A percentile compares a stretch with the other conserved stretches of the same genome.
These are phyloP conservation scores for Leccinum truebloodii DNA, from an alignment of 768 basidiomycete genomes.

Conservation along the genomic window DNA sequence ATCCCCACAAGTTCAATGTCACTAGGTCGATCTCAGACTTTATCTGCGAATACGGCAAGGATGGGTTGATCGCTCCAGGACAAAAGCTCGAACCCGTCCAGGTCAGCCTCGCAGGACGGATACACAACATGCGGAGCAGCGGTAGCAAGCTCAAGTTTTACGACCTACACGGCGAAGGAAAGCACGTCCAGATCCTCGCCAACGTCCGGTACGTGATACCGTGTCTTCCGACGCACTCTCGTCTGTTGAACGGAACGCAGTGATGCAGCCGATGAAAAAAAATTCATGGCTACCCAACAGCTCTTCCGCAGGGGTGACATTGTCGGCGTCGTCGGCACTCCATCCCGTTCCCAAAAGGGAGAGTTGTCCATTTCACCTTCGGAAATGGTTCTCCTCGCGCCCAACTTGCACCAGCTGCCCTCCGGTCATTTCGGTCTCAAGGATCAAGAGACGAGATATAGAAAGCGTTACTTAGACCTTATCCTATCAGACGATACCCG, in stretches of 20 bases:
- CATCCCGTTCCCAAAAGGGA: conserved; percentile 92
- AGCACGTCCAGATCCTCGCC: conserved; percentile 95
- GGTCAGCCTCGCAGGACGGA: conserved; percentile 83
- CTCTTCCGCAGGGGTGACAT: conserved; percentile 95
- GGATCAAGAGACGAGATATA: conserved; percentile 96
- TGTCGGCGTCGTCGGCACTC: conserved; percentile 87
- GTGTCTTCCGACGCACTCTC: neutral
- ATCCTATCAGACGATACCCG: conserved; percentile 92
- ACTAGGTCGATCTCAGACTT: conserved; percentile 71
- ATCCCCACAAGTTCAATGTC: conserved; percentile 99
- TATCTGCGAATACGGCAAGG: conserved; percentile 69
- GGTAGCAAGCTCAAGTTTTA: conserved; percentile 90
- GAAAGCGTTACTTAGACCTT: conserved; percentile 98
- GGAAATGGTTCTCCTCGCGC: conserved; percentile 84
- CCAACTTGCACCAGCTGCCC: conserved; percentile 95
- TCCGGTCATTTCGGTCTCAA: conserved; percentile 92
- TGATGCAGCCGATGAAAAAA: conserved; percentile 61
- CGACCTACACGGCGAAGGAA: conserved; percentile 90
- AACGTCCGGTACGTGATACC: conserved; percentile 64
- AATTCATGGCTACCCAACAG: conserved; percentile 74
- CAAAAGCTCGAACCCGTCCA: conserved; percentile 56
- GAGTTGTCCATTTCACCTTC: conserved; percentile 89
- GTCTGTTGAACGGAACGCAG: conserved; percentile 34
- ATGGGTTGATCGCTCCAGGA: conserved; percentile 70
- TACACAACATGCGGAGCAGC: conserved; percentile 85